A percentile compares a stretch with the other conserved stretches of the same genome.
Conservation (phyloP, 2,329 filamentous ascomycete species). For the Passalora sequoiae region DNA sequence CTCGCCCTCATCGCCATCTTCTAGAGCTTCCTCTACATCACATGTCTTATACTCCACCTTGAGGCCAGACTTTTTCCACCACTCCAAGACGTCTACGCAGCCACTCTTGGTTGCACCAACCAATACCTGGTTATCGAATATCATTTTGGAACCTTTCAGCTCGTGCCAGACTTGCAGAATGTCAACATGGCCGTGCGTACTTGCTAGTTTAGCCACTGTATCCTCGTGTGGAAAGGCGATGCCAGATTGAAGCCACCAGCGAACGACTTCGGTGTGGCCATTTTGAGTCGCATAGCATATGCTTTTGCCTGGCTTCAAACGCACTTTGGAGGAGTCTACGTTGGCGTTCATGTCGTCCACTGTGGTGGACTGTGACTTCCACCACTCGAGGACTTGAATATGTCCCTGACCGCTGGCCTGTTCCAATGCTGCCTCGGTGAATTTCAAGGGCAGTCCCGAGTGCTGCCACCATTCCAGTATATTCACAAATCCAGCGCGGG, state of each 20-base stretch:
- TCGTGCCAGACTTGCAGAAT: conserved; percentile 80
- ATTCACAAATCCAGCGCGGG: conserved; percentile 74
- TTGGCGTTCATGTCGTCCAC: conserved; percentile 27
- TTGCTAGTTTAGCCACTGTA: conserved; percentile 76
- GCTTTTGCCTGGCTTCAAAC: conserved; percentile 75
- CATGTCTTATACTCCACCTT: conserved; percentile 90
- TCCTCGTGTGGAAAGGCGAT: conserved; percentile 77
- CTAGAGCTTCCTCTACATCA: conserved; percentile 89
- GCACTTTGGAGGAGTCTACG: conserved; percentile 37
- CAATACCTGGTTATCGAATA: conserved; percentile 77
- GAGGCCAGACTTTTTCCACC: conserved; percentile 77
- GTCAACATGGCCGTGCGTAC: conserved; percentile 75
- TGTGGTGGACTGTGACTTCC: conserved; percentile 57
- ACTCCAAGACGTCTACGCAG: conserved; percentile 77
- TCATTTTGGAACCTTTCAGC: conserved; percentile 68
- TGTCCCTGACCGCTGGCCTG: conserved; percentile 80
- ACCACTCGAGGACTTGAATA: conserved; percentile 86
- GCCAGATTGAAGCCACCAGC: conserved; percentile 81
- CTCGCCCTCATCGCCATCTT: conserved; percentile 68
- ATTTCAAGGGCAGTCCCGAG: conserved; percentile 72
- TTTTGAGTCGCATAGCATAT: conserved; percentile 79
- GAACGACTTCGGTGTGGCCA: conserved; percentile 69
- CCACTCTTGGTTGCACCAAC: conserved; percentile 84
- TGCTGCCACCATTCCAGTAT: conserved; percentile 90
- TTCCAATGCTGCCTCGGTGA: conserved; percentile 81